A percentile compares a stretch with the other conserved stretches of the same genome.
phyloP scores from a whole-genome alignment of 164 flowering plant species.

The Aristolochia contorta region DNA sequence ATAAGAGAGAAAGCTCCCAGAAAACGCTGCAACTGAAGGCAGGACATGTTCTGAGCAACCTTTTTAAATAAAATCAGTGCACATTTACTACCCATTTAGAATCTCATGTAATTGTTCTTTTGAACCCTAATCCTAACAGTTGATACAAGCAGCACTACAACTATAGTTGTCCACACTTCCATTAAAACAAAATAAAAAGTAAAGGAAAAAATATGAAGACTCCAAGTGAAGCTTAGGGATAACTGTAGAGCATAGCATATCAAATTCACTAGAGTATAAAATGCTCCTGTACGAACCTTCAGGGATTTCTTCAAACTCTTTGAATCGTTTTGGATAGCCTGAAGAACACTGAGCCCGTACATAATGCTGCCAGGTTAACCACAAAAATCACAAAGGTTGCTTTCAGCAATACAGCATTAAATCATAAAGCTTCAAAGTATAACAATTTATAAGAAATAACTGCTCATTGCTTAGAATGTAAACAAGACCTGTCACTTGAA shows the following conservation, averaged over 20 bases:
- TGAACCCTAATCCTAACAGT: not conserved
- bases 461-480: not conserved
- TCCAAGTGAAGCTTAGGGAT: too few species aligned
- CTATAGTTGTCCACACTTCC: too few species aligned
- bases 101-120: not conserved
- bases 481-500: constrained; percentile 61
- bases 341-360: constrained; percentile 63
- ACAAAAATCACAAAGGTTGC: not conserved
- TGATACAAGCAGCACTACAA: not conserved
- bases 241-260: too few species aligned
- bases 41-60: too few species aligned
- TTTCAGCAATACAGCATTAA: too few species aligned
- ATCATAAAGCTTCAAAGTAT: too few species aligned
- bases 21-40: too few species aligned
- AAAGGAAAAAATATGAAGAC: too few species aligned
- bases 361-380: constrained; percentile 43
- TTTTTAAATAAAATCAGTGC: too few species aligned
- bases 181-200: not conserved
- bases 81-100: too few species aligned
- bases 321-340: constrained; percentile 56
- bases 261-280: not conserved
- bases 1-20: too few species aligned
- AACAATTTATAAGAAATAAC: not conserved
- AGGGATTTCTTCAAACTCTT: constrained; percentile 73
- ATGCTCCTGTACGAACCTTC: constrained; percentile 35